Base-by-base conservation (phyloP, 306 rosid species). In the Cucumis cinereus region DNA sequence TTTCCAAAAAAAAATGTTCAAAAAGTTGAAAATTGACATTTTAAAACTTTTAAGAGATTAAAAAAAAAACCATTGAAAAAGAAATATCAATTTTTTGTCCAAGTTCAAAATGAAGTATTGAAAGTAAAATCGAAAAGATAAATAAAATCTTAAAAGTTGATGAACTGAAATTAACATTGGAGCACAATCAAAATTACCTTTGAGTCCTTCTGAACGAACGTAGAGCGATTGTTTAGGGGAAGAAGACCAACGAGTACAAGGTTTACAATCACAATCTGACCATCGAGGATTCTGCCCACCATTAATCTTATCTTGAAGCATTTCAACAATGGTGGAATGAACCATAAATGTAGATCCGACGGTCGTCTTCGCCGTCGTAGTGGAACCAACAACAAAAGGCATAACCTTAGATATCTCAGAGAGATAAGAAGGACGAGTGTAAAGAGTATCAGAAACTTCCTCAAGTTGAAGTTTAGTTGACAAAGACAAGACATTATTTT, bases 361-460 rank as follows among this genome's bases (percentile, higher is more conserved):
- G 20, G 17, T 64, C 0, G 76, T 81, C 49, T 75, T 85, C 67
- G 83, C 82, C 14, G 12, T 53, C 45, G 55, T 24, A 13, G 10
- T 4, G 1, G 61, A 59, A 22, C 10, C 47, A 15, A 10, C 14
- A 13, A 76, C 14, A 10, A n/a, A 49, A 13, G 24, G 53, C 47
- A 15, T 85, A 38, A 85, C 14, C 69, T 79, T 92, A 3, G 98
- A 93, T 5, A 90, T 85, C 74, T 93, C 92, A 0, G 93, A 85
- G 14, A 93, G 79, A 41, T 90, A 30, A 0, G 91, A 89, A 47
- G 99, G 97, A 6, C 99, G 80, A 1, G 92, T 85, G 45, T 86
- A 92, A 8, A 95, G 96, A 4, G 99, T 95, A 55, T 92, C 96
- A 0, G 99, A 95, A 58, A 95, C 91, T 75, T 95, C 98, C 75